Conservation (phyloP, 371 early-diverging fungal species). For the Rhizoclosmatium hyalinum region DNA sequence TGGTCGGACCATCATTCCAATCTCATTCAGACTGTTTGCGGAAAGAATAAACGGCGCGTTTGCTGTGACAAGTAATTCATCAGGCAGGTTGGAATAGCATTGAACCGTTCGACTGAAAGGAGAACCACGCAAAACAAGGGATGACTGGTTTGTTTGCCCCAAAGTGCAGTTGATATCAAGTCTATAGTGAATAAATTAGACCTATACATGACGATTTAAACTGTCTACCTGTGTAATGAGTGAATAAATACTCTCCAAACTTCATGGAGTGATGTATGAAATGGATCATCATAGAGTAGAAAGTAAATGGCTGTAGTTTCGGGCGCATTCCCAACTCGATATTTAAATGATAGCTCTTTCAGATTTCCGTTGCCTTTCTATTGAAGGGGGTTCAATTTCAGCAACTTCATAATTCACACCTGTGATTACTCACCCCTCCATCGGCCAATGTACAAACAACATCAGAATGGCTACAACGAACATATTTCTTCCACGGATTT, state of each 20-base stretch:
- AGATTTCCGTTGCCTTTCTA: constrained; percentile 31
- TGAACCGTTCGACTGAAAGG: constrained; percentile 40
- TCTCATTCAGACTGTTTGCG: constrained; percentile 53
- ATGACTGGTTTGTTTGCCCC: constrained; percentile 52
- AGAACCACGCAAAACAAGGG: constrained; percentile 50
- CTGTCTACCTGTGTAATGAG: constrained; percentile 41
- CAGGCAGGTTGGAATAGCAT: constrained; percentile 41
- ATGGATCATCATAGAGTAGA: constrained; percentile 55
- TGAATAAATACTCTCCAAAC: constrained; percentile 54
- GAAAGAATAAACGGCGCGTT: constrained; percentile 46
- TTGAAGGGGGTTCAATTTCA: not conserved
- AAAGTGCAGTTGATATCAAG: constrained; percentile 54
- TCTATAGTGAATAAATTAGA: constrained; percentile 19
- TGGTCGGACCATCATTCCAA: constrained; percentile 46
- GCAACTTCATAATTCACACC: not conserved
- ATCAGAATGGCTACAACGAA: constrained; percentile 46
- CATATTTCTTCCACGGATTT: constrained; percentile 43
- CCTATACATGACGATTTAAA: constrained; percentile 2
- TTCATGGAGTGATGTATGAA: constrained; percentile 44
- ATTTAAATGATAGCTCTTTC: constrained; percentile 51
- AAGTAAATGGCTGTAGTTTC: constrained; percentile 46
- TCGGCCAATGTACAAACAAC: constrained; percentile 46
- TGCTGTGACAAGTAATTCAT: constrained; percentile 37
- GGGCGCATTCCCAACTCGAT: constrained; percentile 42
- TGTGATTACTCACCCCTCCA: constrained; percentile 30